Evolutionary conservation across 768 basidiomycete species (phyloP).

Genomic region (Tulasnella sp.): DNA sequence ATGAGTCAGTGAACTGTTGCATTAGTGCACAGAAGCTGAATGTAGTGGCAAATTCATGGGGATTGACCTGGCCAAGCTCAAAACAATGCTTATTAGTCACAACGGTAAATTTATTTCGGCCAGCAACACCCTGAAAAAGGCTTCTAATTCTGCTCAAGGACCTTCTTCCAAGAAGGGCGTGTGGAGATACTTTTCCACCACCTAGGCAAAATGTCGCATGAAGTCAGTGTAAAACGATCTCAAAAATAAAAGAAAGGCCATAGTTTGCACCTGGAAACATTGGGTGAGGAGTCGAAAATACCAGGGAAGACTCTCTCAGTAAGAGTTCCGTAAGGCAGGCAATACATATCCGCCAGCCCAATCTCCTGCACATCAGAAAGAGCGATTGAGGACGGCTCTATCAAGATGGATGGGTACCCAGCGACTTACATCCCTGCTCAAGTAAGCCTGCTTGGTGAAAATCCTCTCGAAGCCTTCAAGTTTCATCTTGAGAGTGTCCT

Average conservation of each 20-base stretch:
- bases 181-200: slow-evolving; percentile 10
- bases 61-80: too few relatives aligned
- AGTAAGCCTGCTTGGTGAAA: slow-evolving; percentile 44
- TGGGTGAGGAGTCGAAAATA: neutral
- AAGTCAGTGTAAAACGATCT: too few relatives aligned
- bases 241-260: too few relatives aligned
- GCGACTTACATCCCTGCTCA: slow-evolving; percentile 32
- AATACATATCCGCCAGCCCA: slow-evolving; percentile 2
- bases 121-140: too few relatives aligned
- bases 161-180: slow-evolving; percentile 8
- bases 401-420: neutral
- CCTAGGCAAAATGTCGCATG: neutral
- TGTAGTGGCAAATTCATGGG: too few relatives aligned
- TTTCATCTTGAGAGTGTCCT: slow-evolving; percentile 30
- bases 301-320: neutral
- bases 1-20: too few relatives aligned
- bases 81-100: too few relatives aligned
- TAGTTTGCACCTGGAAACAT: neutral
- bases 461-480: slow-evolving; percentile 46
- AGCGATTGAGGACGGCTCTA: neutral
- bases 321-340: neutral
- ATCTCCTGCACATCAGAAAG: neutral
- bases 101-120: too few relatives aligned
- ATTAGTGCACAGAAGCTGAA: too few relatives aligned
- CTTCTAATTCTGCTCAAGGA: neutral